A percentile compares a stretch with the other conserved stretches of the same genome.
Conservation (phyloP, 805 yeast genomes). For the Isabelozyma pseudorhagii region DNA sequence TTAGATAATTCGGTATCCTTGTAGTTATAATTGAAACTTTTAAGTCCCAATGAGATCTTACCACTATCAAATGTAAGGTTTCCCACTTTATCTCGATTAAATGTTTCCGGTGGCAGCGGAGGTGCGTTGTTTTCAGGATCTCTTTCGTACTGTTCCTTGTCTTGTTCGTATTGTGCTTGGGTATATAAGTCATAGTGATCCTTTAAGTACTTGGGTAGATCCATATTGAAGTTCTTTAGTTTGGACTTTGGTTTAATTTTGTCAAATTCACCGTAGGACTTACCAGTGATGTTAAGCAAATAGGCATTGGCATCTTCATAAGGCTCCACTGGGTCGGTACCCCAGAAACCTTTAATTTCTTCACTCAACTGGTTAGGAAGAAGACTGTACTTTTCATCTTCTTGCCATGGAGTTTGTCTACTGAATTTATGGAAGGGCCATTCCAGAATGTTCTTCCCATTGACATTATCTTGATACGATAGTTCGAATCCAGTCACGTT, state of each 20-base stretch:
- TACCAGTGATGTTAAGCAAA: conserved; percentile 34
- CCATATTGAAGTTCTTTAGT: conserved; percentile 12
- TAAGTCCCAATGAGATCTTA: conserved; percentile 18
- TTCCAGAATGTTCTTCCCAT: conserved; percentile 43
- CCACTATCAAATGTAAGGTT: conserved; percentile 28
- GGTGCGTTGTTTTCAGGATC: conserved; percentile 23
- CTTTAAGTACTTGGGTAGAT: conserved; percentile 27
- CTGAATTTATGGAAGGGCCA: conserved; percentile 55
- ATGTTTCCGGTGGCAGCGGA: conserved; percentile 4
- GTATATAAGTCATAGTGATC: conserved; percentile 25
- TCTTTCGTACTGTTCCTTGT: conserved; percentile 21
- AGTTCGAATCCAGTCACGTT: conserved; percentile 71
- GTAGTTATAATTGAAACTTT: conserved; percentile 19
- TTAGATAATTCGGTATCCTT: conserved; percentile 14
- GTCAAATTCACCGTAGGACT: conserved; percentile 30
- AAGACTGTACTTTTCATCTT: conserved; percentile 51
- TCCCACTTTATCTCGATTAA: conserved; percentile 16
- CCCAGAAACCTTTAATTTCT: conserved; percentile 56
- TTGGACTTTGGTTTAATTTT: conserved; percentile 2
- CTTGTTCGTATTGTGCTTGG: conserved; percentile 21
- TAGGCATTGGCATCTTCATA: conserved; percentile 16
- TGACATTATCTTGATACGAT: conserved; percentile 57
- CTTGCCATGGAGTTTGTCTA: conserved; percentile 42
- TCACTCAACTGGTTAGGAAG: conserved; percentile 57
- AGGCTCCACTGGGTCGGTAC: conserved; percentile 9